Evolutionary conservation across 1,139 yeast species (phyloP), one percentile per base, ranked within the genome.

Genomic region (Kurtzmaniella quercitrusa): DNA sequence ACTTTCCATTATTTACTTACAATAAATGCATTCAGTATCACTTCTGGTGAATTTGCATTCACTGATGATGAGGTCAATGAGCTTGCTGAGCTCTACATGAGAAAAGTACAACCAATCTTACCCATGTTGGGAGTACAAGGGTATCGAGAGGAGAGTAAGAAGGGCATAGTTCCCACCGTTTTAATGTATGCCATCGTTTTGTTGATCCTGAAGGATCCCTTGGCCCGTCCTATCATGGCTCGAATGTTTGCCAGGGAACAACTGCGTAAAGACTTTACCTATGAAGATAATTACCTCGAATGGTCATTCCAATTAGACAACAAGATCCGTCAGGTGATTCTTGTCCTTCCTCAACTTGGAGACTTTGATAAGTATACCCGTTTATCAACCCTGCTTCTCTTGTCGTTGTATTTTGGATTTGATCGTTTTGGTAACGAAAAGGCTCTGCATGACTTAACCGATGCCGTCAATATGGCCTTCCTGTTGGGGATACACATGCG

Each of bases 381-480:
- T 29, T 49, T 67, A 40, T 55, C 60, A 2, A 62, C 66, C 1
- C 61, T 56, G 52, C 47, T 63, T 17, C 53, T 70, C n/a, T 55
- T 70, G 12, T 54, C 63, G 21, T 49, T 60, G 12, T 68, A 62
- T 48, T 66, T 60, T 46, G 60, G 58, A 29, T 62, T 59, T 42
- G 61, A 62, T 45, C 56, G 58, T 45, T 53, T 59, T 29, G 73
- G 75, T 2, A 62, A 57, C 47, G 75, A 70, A 47, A 66, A 63
- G 40, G 59, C 68, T 41, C 57, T 69, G 14, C 69, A 66, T 43
- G 75, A 69, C 48, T 47, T 68, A 31, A 57, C 63, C 14, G 56
- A 55, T 33, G 66, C 71, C 1, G 55, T 68, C 21, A 63, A 64
- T 42, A 48, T 62, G 34, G 66, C 64, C 1, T 57, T 58, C 18